Base-by-base conservation (phyloP, 1,284 basidiomycete species). In the Leccinum subatratum region DNA sequence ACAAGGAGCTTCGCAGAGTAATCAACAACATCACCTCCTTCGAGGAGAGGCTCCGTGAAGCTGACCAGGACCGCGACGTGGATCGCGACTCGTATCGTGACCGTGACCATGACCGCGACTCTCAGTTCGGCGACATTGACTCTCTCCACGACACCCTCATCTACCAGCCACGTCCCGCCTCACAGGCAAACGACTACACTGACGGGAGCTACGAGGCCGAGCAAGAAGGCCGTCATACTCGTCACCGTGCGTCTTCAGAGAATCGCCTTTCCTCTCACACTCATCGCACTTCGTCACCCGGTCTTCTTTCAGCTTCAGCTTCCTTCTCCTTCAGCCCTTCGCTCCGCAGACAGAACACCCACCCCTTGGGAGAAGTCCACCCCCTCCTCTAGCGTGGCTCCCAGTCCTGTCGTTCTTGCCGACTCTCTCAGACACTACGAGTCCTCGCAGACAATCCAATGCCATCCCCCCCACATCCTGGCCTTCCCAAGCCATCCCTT, bases 1-100 rank as follows among this genome's bases (percentile, higher is more conserved):
- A 99, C 85, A 92, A 92, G 80, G 95, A 97, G 75, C 86, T 99
- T 12, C 89, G 91, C 74, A 90, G 93, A 72, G 93, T 98, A 73
- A 93, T 96, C 64, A 90, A 93, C 76, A 93, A 90, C 67, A 95
- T 99, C 81, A 96, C 96, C 68, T 80, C 87, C 34, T 98, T 98
- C 71, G 96, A 99, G 79, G 90, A 94, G 73, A 86, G 90, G 70
- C 84, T 96, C 62, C 83, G 90, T 63, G 89, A 92, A 69, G 84
- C 81, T 67, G 90, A 93, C 75, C 84, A 86, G 71, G 90, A 83
- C 72, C 78, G 78, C 68, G 79, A 90, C 75, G 76, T 80, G 34
- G 88, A 92, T 77, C 83, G 86, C 67, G 88, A 89, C 65, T 77
- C 74, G 70, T 80, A 85, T 71, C 79, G 83, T 66, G 85, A 84